Percentiles rank a stretch among this genome's conserved stretches.
phyloP scores from a whole-genome alignment of 768 basidiomycete species.

The Strobilomyces dryophilus region DNA sequence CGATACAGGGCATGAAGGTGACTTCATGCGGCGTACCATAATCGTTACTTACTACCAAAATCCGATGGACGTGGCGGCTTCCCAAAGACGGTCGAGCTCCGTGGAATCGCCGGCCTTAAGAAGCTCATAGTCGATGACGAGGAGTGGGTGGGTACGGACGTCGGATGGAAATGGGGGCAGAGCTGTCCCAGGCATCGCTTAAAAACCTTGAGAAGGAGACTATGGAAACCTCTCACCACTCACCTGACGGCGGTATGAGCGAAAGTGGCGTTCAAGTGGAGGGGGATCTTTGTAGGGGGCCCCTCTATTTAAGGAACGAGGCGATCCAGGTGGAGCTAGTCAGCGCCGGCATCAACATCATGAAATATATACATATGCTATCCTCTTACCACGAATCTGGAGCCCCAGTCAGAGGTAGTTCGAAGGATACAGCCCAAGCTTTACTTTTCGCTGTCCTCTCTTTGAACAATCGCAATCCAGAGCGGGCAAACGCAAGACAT shows the following conservation, averaged over 20 bases:
- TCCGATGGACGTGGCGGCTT: slow-evolving; percentile 45
- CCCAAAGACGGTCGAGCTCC: slow-evolving; percentile 43
- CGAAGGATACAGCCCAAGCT: no score
- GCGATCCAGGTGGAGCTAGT: background rate
- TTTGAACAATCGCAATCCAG: no score
- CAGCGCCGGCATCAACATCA: no score
- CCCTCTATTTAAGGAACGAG: background rate
- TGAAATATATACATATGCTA: no score
- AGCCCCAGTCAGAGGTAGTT: no score
- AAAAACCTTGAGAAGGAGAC: background rate
- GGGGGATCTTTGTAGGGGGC: background rate
- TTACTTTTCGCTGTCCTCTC: no score
- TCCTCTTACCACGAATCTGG: no score
- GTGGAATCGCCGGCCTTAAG: slow-evolving; percentile 32
- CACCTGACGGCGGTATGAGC: background rate
- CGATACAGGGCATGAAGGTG: background rate
- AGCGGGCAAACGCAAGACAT: no score
- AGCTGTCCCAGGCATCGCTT: slow-evolving; percentile 30
- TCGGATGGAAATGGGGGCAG: slow-evolving; percentile 43
- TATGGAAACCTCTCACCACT: background rate
- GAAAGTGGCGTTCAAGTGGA: background rate
- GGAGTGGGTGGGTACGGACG: slow-evolving; percentile 41
- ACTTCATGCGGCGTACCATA: no score
- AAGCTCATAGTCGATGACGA: slow-evolving; percentile 42
- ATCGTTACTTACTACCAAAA: slow-evolving; percentile 49